Base-by-base conservation (phyloP, 805 yeast species). In the Spathaspora passalidarum region DNA sequence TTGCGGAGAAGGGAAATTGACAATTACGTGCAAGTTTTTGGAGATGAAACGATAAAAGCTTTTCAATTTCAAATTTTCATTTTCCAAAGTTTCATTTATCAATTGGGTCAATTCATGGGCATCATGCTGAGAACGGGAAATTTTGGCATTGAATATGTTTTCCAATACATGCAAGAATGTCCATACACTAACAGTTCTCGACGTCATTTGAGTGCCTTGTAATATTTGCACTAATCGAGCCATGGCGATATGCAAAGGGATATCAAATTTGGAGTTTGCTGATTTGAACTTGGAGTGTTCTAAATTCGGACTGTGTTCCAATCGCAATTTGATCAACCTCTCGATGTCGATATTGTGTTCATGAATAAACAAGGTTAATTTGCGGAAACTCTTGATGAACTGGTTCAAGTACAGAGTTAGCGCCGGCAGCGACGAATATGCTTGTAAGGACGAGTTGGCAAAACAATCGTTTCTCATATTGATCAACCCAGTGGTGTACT, bases 81-180 rank as follows among this genome's bases (percentile, higher is more conserved):
- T 75, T 42, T 85, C 82, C 42, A 94, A 68, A 0, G 92, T 83
- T 56, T 91, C 96, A 18, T 92, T 67, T 17, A 91, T 74, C 43
- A 88, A 65, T 60, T 89, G 96, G 23, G 92, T 78, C 51, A 94
- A 73, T 58, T 92, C 99, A 56, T 94, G 97, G 0, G 98, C 97
- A 67, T 92, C 99, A 58, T 92, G 96, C 62, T 94, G 99, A 39
- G 79, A 80, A 29, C 55, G 69, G 2, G 96, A 83, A 21, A 94
- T 83, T 52, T 79, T 81, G 3, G 91, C 82, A 45, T 82, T 78
- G 65, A 84, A 86, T 13, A 86, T 82, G 8, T 62, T 63, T 57
- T 92, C 98, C 42, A 94, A 65, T 9, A 80, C 83, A 43, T 77
- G 84, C 16, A 92, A 67, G 41, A 91, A 77, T 1, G 88, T 84